Percentiles rank a stretch among this genome's conserved stretches.
Conservation (phyloP, 1,284 basidiomycete species). For the Leccinum laetum region DNA sequence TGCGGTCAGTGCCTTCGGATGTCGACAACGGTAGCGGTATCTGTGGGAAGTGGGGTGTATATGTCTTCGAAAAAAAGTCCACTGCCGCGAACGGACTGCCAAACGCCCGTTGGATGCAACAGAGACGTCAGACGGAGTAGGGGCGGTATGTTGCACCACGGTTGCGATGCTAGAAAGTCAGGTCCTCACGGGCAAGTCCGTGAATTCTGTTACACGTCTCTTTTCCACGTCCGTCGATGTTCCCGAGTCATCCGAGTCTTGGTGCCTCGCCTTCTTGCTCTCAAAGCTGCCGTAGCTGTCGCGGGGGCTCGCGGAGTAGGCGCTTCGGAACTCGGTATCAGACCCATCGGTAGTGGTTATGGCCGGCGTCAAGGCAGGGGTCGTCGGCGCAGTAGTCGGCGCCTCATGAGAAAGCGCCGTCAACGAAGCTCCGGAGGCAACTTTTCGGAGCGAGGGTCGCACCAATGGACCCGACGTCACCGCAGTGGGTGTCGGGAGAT, state of each 20-base stretch:
- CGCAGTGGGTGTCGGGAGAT: slow-evolving; percentile 28
- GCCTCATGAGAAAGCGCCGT: slow-evolving; percentile 33
- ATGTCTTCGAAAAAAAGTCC: slow-evolving; percentile 22
- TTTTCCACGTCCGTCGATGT: slow-evolving; percentile 31
- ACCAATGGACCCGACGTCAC: slow-evolving; percentile 8
- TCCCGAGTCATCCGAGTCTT: slow-evolving; percentile 35
- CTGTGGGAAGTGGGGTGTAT: slow-evolving; percentile 21
- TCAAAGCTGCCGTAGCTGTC: slow-evolving; percentile 53
- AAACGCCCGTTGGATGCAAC: slow-evolving; percentile 31
- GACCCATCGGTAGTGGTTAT: slow-evolving; percentile 68
- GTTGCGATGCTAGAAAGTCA: slow-evolving; percentile 50
- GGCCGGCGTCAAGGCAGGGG: slow-evolving; percentile 42
- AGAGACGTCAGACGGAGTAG: slow-evolving; percentile 40
- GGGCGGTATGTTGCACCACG: slow-evolving; percentile 36
- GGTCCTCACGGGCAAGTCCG: slow-evolving; percentile 34
- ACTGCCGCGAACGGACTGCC: slow-evolving; percentile 23
- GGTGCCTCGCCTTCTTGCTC: slow-evolving; percentile 24
- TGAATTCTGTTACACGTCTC: slow-evolving; percentile 33
- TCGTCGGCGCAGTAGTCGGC: slow-evolving; percentile 34
- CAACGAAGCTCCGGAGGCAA: slow-evolving; percentile 35
- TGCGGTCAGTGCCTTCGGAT: slow-evolving; percentile 14
- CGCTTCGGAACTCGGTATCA: slow-evolving; percentile 83
- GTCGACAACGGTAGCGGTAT: slow-evolving; percentile 22
- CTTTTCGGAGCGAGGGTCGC: slow-evolving; percentile 34
- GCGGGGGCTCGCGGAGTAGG: slow-evolving; percentile 73